phyloP scores from a whole-genome alignment of 208 protist genomes.

The Trypanosoma vivax region DNA sequence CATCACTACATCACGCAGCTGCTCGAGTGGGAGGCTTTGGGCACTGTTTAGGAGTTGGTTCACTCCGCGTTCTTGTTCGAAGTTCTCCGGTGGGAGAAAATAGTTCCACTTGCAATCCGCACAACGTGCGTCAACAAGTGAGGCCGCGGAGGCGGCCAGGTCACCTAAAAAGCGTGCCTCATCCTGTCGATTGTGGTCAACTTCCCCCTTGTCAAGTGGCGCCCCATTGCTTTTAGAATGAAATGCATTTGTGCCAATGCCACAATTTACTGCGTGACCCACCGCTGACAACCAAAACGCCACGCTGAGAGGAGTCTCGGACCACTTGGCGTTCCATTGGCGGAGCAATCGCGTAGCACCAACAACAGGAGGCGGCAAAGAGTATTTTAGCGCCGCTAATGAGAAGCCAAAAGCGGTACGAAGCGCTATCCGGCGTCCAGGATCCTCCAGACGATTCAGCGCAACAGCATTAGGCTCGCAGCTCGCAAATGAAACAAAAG shows the following conservation, averaged over 20 bases:
- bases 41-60: constrained; percentile 4
- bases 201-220: background rate
- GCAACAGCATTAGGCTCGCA: constrained; percentile 20
- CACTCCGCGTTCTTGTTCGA: constrained; percentile 18
- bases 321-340: constrained; percentile 21
- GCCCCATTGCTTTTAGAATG: background rate
- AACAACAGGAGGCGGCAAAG: constrained; percentile 38
- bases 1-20: background rate
- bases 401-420: constrained; percentile 65
- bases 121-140: background rate
- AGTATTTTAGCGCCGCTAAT: constrained; percentile 25
- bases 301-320: constrained; percentile 8
- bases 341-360: constrained; percentile 30
- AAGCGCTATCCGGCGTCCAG: constrained; percentile 25
- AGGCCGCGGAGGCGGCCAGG: constrained; percentile 4
- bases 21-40: constrained; percentile 1
- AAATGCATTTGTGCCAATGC: background rate
- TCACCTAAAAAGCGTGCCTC: background rate
- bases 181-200: too few relatives aligned
- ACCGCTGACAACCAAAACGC: constrained; percentile 66
- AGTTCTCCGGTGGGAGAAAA: constrained; percentile 26
- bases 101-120: constrained; percentile 19
- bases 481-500: constrained; percentile 44
- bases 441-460: constrained; percentile 23
- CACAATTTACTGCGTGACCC: constrained; percentile 22